Evolutionary conservation across 441 rosid genomes (phyloP), one percentile per base, ranked within the genome.

Genomic region (Arabidopsis hybrid): DNA sequence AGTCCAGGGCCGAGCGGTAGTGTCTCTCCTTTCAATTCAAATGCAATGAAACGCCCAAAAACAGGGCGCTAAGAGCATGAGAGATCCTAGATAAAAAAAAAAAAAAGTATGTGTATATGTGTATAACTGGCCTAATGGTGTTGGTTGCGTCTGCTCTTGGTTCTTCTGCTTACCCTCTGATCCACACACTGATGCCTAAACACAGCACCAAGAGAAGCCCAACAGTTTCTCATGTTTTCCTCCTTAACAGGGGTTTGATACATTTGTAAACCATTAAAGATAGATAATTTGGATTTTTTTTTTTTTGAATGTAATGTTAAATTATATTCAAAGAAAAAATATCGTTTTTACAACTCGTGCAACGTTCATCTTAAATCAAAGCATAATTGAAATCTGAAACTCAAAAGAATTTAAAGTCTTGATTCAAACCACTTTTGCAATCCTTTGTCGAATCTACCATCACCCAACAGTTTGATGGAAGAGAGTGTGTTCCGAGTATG

Each of bases 1-100:
- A 89, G 97, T 78, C 98, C 99, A 0, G 97, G 97, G 11, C 99
- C 98, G 0, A 95, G 95, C 4, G 95, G 93, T 35, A 91, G 93
- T 35, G 79, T 91, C 60, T 92, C 99, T 36, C 97, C 97, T 8
- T 95, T 95, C 88, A 95, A 88, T 71, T 88, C 97, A 17, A 89
- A 92, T 52, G 90, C 97, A 67, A 90, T 93, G 93, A 95, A 95
- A 82, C 97, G 99, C 16, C 95, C 96, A 1, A 94, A 94, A 81
- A 92, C 95, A 4, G 97, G 95, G 42, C 87, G 93, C 82, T 93
- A 35, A 61, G 31, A 60, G 52, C 58, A 13, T 2, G 47, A 42
- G 60, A 14, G 62, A 35, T 38, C 60, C 7, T 10, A 21, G 21
- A 32, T 65, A n/a, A n/a, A n/a, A n/a, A 67, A 43, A 49, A 66